Percentiles rank a stretch among this genome's conserved stretches.
Evolutionary conservation across 495 filamentous ascomycete genomes (phyloP).

Genomic region (Penicillium goetzii): DNA sequence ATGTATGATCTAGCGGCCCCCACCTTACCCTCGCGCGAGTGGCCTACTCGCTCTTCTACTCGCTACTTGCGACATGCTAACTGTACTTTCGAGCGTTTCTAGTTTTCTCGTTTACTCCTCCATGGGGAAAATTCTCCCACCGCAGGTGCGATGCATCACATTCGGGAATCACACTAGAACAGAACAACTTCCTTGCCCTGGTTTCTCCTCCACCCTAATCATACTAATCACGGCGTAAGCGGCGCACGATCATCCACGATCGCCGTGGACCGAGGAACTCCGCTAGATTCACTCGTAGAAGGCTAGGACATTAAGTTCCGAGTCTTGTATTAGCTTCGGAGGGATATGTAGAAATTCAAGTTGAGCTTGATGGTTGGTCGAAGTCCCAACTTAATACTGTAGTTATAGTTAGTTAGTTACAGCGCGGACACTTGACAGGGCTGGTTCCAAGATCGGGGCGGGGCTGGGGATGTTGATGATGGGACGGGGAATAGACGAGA

Average conservation of each 20-base stretch:
- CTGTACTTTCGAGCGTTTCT: background rate
- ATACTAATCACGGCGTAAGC: background rate
- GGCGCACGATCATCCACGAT: conserved; percentile 1
- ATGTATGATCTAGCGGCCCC: background rate
- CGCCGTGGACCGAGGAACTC: conserved; percentile 3
- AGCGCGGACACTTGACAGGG: background rate
- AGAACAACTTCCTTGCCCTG: background rate
- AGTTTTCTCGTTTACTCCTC: background rate
- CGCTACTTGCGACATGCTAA: background rate
- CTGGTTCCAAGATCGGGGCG: background rate
- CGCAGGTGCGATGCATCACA: conserved; percentile 20
- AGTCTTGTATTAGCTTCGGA: background rate
- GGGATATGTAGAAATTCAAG: background rate
- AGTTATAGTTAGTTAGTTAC: background rate
- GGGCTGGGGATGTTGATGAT: background rate
- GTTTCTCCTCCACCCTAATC: background rate
- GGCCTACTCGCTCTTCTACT: background rate
- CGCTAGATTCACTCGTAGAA: background rate
- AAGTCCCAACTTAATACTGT: background rate
- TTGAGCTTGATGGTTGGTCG: background rate
- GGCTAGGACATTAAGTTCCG: background rate
- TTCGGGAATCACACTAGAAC: conserved; percentile 1
- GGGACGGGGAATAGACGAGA: background rate
- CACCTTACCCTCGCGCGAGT: conserved; percentile 11
- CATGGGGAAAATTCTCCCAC: background rate